Evolutionary conservation across 2,329 filamentous ascomycete genomes (phyloP), one percentile per base, ranked within the genome.

Genomic region (Thermochaetoides dissita): DNA sequence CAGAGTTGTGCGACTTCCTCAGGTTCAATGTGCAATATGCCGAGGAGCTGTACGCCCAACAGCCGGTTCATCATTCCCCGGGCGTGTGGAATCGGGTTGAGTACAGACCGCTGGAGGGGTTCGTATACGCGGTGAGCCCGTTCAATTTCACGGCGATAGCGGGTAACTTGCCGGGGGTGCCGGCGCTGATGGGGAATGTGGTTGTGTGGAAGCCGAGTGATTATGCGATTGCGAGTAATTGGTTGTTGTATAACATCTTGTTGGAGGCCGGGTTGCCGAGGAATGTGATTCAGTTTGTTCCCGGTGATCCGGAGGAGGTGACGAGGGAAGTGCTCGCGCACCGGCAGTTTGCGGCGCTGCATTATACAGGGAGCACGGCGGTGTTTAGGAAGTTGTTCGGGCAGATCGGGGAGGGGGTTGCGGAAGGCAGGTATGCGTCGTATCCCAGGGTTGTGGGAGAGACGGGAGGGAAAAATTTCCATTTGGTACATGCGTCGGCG

Each of bases 131-230:
- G 32, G 78, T 95, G 54, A 85, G 81, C 46, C 88, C 88, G 36
- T 96, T 95, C 74, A 96, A 96, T 69, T 96, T 96, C 66, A 95
- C 88, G 17, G 88, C 88, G 49, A 94, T 96, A 53, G 87, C 79
- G 8, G 89, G 81, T 43, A 95, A 94, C 64, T 70, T 96, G 35
- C 76, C 83, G 10, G 81, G 77, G 38, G 81, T 84, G 1, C 87
- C 89, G 10, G 87, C 86, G 1, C 67, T 95, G 42, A 79, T 95
- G 69, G 88, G 88, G 45, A 96, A 96, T 61, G 89, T 95, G 2
- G 86, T 94, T 5, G 66, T 96, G 37, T 96, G 88, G 88, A 96
- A 96, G 71, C 88, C 88, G n/a, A 91, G 84, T 10, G 85, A 89
- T 52, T 81, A 71, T 10, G 84, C 88, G 33, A 83, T 95, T 48